A percentile compares a stretch with the other conserved stretches of the same genome.
Evolutionary conservation across 495 filamentous ascomycete genomes (phyloP).

Genomic region (Talaromyces proteolyticus): DNA sequence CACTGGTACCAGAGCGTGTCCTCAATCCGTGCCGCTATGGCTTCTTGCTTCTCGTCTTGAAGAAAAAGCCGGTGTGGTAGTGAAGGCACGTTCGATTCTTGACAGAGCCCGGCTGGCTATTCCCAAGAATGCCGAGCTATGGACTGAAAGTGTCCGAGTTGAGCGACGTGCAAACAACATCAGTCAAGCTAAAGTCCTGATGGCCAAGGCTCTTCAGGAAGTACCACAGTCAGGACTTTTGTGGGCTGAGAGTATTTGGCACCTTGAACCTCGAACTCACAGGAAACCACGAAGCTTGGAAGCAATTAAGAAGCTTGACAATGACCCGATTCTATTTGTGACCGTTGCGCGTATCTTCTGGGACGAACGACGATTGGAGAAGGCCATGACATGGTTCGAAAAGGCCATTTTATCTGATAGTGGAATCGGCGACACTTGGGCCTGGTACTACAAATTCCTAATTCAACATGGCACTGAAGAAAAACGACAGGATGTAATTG

Average conservation of each 20-base stretch:
- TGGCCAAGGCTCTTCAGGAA: slow-evolving; percentile 90
- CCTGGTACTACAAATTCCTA: slow-evolving; percentile 95
- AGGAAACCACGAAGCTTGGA: slow-evolving; percentile 85
- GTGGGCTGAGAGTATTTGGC: slow-evolving; percentile 91
- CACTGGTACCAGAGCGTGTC: slow-evolving; percentile 80
- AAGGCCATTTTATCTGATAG: slow-evolving; percentile 83
- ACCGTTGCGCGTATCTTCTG: slow-evolving; percentile 72
- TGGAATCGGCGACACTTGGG: slow-evolving; percentile 91
- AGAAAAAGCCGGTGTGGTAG: slow-evolving; percentile 74
- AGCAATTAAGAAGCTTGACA: slow-evolving; percentile 94
- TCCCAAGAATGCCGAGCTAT: slow-evolving; percentile 78
- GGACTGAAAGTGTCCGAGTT: slow-evolving; percentile 86
- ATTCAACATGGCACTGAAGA: slow-evolving; percentile 87
- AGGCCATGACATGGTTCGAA: slow-evolving; percentile 94
- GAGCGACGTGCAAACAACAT: slow-evolving; percentile 85
- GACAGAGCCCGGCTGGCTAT: slow-evolving; percentile 83
- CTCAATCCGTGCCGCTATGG: slow-evolving; percentile 81
- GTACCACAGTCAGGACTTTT: slow-evolving; percentile 83
- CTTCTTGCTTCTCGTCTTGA: slow-evolving; percentile 82
- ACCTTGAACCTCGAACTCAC: slow-evolving; percentile 86
- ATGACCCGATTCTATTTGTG: slow-evolving; percentile 79
- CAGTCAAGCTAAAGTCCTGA: slow-evolving; percentile 76
- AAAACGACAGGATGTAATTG: slow-evolving; percentile 74
- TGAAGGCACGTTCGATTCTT: slow-evolving; percentile 88
- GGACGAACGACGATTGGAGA: slow-evolving; percentile 76